A percentile compares a stretch with the other conserved stretches of the same genome.
Evolutionary conservation across 345 rosid genomes (phyloP).

Genomic region (Schrenkiella parvula): DNA sequence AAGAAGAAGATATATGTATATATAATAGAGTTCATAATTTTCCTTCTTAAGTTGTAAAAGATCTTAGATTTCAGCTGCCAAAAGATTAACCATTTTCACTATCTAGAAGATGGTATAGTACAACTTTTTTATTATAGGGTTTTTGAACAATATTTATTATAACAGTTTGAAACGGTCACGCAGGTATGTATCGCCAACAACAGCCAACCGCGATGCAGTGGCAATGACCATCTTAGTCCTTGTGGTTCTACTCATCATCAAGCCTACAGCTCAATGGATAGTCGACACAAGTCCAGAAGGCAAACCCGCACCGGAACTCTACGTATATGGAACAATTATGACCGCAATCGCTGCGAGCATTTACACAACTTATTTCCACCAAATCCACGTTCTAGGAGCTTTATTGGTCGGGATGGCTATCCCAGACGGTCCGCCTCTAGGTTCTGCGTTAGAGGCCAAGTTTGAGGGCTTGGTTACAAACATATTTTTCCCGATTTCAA

Average conservation of each 20-base stretch:
- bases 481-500: slow-evolving; percentile 24
- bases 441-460: slow-evolving; percentile 32
- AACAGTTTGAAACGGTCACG: slow-evolving; percentile 1
- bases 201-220: slow-evolving; percentile 21
- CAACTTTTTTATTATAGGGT: neutral
- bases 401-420: slow-evolving; percentile 29
- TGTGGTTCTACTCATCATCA: slow-evolving; percentile 9
- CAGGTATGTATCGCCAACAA: slow-evolving; percentile 6
- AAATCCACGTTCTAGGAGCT: slow-evolving; percentile 23
- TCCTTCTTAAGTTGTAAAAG: too few species aligned
- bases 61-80: too few species aligned
- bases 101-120: neutral
- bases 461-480: slow-evolving; percentile 25
- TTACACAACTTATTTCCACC: neutral
- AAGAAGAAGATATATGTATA: too few species aligned
- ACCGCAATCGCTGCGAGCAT: slow-evolving; percentile 16
- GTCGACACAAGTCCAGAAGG: slow-evolving; percentile 16
- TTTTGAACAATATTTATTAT: neutral
- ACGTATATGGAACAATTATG: slow-evolving; percentile 13
- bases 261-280: slow-evolving; percentile 24
- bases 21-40: too few species aligned
- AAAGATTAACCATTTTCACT: neutral
- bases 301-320: neutral
- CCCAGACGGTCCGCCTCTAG: slow-evolving; percentile 37
- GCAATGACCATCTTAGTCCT: slow-evolving; percentile 3